Evolutionary conservation across 306 rosid species (phyloP), one percentile per base, ranked within the genome.

Genomic region (Coriaria nepalensis): DNA sequence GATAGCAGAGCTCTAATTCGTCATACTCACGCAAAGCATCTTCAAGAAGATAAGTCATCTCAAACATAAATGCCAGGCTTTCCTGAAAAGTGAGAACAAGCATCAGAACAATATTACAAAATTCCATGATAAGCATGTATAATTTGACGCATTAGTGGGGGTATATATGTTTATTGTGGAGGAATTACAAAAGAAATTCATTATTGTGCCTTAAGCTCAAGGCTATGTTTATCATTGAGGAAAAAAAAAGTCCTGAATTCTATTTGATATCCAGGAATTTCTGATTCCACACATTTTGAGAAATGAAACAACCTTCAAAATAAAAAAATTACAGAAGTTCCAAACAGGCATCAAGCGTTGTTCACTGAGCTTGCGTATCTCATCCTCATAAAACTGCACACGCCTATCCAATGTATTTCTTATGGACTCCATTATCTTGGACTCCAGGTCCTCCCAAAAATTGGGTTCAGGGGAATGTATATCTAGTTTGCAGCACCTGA

Each of bases 41-140:
- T 68, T 92, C 98, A 62, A 77, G 81, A 71, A 92, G 98, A 69
- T 79, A 83, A 48, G 86, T 81, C 77, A 85, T 85, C 85, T 85
- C 98, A 85, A 92, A 85, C 77, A 92, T 79, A 77, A 85, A 92
- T 50, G 98, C 98, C 78, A 92, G 73, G 76, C 96, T 85, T 82
- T 92, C 96, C 98, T 92, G 93, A 53, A 53, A 60, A 49, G 57
- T 46, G 68, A 33, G 66, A 52, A 45, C 6, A 68, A 33, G 35
- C 13, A 57, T 55, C 49, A 69, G 44, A 42, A 56, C 49, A 62
- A 40, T 12, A 20, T 59, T 68, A 61, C 41, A 69, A 13, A 50
- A 59, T 65, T 57, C 56, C 8, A 56, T 42, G 60, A 63, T 47
- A 33, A n/a, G 51, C 38, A 49, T 56, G 56, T 35, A 34, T n/a